Conservation (phyloP, 1,284 basidiomycete species). For the Sporisorium sorghi region DNA sequence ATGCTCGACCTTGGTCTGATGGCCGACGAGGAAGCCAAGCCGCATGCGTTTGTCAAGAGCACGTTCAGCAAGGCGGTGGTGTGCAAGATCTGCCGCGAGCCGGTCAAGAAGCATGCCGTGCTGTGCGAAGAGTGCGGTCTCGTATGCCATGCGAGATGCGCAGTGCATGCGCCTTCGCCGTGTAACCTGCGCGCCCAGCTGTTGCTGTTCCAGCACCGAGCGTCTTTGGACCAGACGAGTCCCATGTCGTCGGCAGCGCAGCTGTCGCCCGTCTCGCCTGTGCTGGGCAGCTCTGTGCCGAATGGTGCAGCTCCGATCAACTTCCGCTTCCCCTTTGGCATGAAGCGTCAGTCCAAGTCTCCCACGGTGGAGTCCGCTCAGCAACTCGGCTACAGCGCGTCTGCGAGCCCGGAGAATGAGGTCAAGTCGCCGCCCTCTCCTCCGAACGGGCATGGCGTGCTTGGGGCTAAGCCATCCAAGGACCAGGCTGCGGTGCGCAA, state of each 20-base stretch:
- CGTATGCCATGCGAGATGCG: constrained; percentile 85
- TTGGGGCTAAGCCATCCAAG: constrained; percentile 20
- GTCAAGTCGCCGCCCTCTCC: constrained; percentile 17
- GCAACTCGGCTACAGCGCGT: constrained; percentile 13
- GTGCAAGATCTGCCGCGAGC: constrained; percentile 83
- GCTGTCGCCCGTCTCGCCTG: constrained; percentile 18
- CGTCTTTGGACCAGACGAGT: constrained; percentile 47
- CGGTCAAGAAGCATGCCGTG: constrained; percentile 86
- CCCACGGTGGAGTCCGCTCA: constrained; percentile 22
- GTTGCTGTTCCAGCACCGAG: constrained; percentile 54
- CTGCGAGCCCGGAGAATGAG: constrained; percentile 21
- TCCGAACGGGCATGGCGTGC: constrained; percentile 4
- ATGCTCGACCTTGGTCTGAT: constrained; percentile 44
- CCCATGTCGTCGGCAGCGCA: constrained; percentile 35
- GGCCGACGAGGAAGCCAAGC: constrained; percentile 48
- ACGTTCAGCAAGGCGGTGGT: constrained; percentile 90
- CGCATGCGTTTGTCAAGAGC: constrained; percentile 87
- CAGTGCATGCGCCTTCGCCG: constrained; percentile 78
- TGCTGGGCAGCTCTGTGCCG: constrained; percentile 14
- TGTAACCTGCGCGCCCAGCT: constrained; percentile 82
- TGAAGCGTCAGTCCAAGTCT: constrained; percentile 41
- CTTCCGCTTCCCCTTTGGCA: constrained; percentile 58
- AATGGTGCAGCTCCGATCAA: constrained; percentile 28
- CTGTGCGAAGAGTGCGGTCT: constrained; percentile 89
- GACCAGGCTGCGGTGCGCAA: constrained; percentile 31